Evolutionary conservation across 768 basidiomycete species (phyloP).

Genomic region (Clitopilus hobsonii): DNA sequence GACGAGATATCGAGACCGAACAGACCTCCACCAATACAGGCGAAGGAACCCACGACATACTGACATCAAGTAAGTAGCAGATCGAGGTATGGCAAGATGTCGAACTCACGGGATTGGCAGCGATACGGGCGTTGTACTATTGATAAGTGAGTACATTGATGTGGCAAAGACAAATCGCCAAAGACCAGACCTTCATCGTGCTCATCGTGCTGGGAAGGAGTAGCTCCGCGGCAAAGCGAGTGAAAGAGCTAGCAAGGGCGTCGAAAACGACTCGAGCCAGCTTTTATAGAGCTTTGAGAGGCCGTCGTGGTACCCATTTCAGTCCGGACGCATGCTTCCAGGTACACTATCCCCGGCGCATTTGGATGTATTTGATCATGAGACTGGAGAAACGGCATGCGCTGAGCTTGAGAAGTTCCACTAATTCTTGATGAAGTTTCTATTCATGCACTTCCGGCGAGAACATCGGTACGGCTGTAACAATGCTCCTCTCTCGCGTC

Average conservation of each 20-base stretch:
- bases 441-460: not conserved
- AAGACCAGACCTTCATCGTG: not conserved
- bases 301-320: not conserved
- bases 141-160: not conserved
- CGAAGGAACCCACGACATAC: constrained; percentile 78
- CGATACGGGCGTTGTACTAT: constrained; percentile 53
- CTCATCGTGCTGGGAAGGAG: not conserved
- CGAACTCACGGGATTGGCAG: constrained; percentile 46
- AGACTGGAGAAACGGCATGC: not conserved
- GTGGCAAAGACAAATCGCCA: not conserved
- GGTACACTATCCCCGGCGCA: not conserved
- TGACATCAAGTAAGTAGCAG: constrained; percentile 16
- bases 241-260: not conserved
- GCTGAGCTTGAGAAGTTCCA: not conserved
- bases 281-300: not conserved
- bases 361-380: not conserved
- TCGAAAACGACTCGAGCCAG: not conserved
- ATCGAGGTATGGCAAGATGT: not conserved
- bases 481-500: not conserved
- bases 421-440: not conserved
- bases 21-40: constrained; percentile 76
- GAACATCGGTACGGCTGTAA: not conserved
- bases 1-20: constrained; percentile 82
- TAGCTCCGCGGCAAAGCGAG: not conserved
- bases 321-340: not conserved